Base-by-base conservation (phyloP, 139 green algal genomes). In the Chlorella sp. region DNA sequence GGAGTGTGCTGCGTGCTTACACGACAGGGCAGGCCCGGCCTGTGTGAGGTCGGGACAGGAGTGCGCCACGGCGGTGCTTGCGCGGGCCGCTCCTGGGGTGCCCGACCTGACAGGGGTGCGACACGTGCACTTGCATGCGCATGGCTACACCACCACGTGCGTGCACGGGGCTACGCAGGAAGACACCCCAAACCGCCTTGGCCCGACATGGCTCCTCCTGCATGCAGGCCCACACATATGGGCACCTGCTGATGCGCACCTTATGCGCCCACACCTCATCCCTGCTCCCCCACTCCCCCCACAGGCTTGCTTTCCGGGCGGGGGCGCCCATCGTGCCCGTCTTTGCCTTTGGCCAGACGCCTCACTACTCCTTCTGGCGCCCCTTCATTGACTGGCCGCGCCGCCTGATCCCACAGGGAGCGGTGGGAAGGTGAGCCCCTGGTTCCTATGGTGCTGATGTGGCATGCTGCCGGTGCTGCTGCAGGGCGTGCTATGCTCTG, bases 291-390 rank as follows among this genome's bases (percentile, higher is more conserved):
- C 60, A 22, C 34, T 30, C n/a, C 36, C 18, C 60, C 37, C n/a
- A 36, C 86, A 90, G 92, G 32, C 80, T 98, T 28, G 96, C 96
- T 12, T 88, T 98, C 60, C 89, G 95, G 88, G 78, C 82, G 21
- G 95, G 95, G 0, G 91, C 90, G 19, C 89, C 94, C 11, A 71
- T 99, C 11, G 91, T 99, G 77, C 97, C 97, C 2, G 94, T 94
- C 12, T 99, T 97, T 94, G 92, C 93, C 0, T 99, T 99, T 88
- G 97, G 97, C 34, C 97, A 99, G 92, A 95, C 89, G 5, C 79
- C 93, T 0, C 90, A 94, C 5, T 99, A 96, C 92, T 90, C 60
- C n/a, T 97, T 88, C 37, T 88, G 71, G 64, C 83, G 91, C 3
- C 91, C 88, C 22, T 89, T 92, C 28, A 89, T 92, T 34, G 91